Evolutionary conservation across 2,329 filamentous ascomycete species (phyloP), one percentile per base, ranked within the genome.

Genomic region (Cadophora sp.): DNA sequence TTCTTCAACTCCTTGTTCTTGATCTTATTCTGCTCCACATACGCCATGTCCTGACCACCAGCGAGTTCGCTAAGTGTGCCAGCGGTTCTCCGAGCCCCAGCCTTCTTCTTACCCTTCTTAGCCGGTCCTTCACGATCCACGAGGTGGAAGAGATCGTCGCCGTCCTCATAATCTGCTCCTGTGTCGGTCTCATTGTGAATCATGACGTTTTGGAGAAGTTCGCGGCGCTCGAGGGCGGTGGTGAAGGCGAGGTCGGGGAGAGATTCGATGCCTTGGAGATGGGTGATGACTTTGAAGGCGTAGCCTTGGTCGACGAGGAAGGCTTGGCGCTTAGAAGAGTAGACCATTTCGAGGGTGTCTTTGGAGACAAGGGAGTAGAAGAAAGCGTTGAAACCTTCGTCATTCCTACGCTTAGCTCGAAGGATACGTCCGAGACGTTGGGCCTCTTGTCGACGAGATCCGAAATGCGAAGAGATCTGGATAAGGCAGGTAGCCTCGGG

Each of bases 221-320:
- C 94, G 58, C 93, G 90, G 4, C 94, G 90, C 76, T 97, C 94
- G 7, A 88, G 84, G 0, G 93, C 87, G 1, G 92, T 92, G 1
- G 88, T 88, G 78, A 97, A 98, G 1, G 91, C 91, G 1, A 99
- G 86, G 0, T 90, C 89, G 0, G 91, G 89, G 64, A 95, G 91
- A 68, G 92, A 88, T 69, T 97, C 93, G 71, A 99, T 93, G 62
- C 95, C 96, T 76, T 94, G 91, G 8, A 99, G 85, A 76, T 97
- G 93, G 0, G 96, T 99, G 78, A 99, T 99, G 70, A 98, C 95
- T 79, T 98, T 98, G 86, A 99, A 99, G 0, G 96, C 95, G 78
- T 99, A 99, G 11, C 96, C 96, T 80, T 99, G 96, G 73, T 99
- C 96, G 26, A 99, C 94, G 0, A 99, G 85, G 82, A 99, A 99